A percentile compares a stretch with the other conserved stretches of the same genome.
These are phyloP conservation scores for Pseudonitzschia multiseries DNA, from an alignment of 108 stramenopile species.

Conservation along the genomic window DNA sequence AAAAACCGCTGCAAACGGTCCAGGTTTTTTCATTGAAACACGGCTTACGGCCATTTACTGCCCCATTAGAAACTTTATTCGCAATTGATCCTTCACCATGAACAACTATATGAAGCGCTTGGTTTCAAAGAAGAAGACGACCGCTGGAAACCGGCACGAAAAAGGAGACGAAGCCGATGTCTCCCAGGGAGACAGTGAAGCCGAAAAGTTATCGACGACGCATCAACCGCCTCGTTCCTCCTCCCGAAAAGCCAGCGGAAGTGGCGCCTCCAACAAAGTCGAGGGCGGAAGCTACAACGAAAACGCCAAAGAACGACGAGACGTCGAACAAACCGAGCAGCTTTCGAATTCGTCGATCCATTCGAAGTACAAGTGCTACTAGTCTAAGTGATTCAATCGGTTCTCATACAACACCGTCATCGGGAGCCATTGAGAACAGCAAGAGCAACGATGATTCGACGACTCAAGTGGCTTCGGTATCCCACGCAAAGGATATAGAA, in stretches of 20 bases:
- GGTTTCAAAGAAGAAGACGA: neutral
- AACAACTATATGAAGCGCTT: conserved; percentile 9
- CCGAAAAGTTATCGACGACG: neutral
- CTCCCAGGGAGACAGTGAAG: neutral
- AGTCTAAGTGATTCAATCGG: neutral
- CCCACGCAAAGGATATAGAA: too few species aligned
- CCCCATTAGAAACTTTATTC: neutral
- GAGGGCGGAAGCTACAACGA: neutral
- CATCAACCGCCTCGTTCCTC: conserved; percentile 2
- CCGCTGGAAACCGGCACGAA: neutral
- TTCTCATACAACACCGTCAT: neutral
- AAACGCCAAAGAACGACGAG: neutral
- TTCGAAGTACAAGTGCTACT: neutral
- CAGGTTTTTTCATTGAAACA: neutral
- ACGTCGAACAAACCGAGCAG: neutral
- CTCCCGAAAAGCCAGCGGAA: neutral
- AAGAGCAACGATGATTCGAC: neutral
- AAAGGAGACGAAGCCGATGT: neutral
- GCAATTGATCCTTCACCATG: neutral
- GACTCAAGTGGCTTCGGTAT: too few species aligned
- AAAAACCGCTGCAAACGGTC: too few species aligned
- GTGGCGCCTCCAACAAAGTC: neutral
- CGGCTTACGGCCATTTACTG: neutral
- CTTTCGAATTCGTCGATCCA: neutral
- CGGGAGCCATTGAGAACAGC: neutral